Percentiles rank a stretch among this genome's conserved stretches.
phyloP scores from a whole-genome alignment of 306 rosid genomes.

The Trifolium pratense region DNA sequence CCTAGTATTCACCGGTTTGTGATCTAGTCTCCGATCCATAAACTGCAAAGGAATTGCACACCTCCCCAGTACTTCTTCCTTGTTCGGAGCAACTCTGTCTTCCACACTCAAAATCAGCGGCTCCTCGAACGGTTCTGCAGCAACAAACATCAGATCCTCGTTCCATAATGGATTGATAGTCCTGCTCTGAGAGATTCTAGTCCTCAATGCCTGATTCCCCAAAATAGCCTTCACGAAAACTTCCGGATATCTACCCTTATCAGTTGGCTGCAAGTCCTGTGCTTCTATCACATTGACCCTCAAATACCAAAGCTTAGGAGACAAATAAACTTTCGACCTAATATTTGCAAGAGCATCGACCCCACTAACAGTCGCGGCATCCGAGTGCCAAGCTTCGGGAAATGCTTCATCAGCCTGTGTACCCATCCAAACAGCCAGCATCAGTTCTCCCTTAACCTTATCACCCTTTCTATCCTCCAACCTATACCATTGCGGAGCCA shows the following conservation, averaged over 20 bases:
- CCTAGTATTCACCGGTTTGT: slow-evolving; percentile 76
- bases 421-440: slow-evolving; percentile 99
- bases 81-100: slow-evolving; percentile 85
- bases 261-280: slow-evolving; percentile 76
- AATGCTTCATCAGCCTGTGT: slow-evolving; percentile 98
- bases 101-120: slow-evolving; percentile 85
- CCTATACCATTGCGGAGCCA: slow-evolving; percentile 97
- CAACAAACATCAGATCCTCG: slow-evolving; percentile 97
- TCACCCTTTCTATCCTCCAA: slow-evolving; percentile 72
- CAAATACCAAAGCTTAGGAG: slow-evolving; percentile 98
- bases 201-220: slow-evolving; percentile 83
- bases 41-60: slow-evolving; percentile 68
- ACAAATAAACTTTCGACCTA: slow-evolving; percentile 93
- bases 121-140: slow-evolving; percentile 89
- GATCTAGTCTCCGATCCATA: slow-evolving; percentile 75
- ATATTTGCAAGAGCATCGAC: slow-evolving; percentile 81
- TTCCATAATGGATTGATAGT: slow-evolving; percentile 94
- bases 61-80: slow-evolving; percentile 84
- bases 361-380: slow-evolving; percentile 86
- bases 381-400: slow-evolving; percentile 98
- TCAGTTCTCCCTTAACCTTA: slow-evolving; percentile 83
- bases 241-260: slow-evolving; percentile 87
- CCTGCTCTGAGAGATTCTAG: slow-evolving; percentile 74
- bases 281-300: slow-evolving; percentile 96
- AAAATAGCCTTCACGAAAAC: slow-evolving; percentile 82